Percentiles rank a stretch among this genome's conserved stretches.
These are phyloP conservation scores for Medicago truncatula DNA, from an alignment of 306 rosid genomes.

Conservation along the genomic window DNA sequence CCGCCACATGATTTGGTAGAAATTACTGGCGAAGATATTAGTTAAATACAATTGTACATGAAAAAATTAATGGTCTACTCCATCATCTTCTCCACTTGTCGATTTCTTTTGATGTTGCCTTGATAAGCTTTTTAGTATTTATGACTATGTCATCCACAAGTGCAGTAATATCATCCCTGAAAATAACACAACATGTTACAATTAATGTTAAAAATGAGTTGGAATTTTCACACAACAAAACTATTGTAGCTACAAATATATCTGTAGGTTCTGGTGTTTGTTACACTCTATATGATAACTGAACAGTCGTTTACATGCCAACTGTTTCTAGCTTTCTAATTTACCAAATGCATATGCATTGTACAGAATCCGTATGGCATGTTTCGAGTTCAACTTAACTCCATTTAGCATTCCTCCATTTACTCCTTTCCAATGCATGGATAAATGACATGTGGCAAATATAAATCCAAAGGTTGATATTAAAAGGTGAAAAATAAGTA, in stretches of 20 bases:
- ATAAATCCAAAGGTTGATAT: too few species aligned
- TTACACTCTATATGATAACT: background rate
- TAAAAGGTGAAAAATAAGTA: too few species aligned
- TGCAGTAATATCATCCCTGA: constrained; percentile 73
- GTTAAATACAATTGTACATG: constrained; percentile 27
- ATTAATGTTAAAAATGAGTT: constrained; percentile 1
- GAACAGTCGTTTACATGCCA: background rate
- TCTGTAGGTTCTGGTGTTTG: background rate
- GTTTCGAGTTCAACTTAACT: too few species aligned
- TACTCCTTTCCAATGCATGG: too few species aligned
- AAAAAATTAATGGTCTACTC: constrained; percentile 24
- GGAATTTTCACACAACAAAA: background rate
- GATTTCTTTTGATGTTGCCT: constrained; percentile 68
- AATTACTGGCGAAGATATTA: constrained; percentile 9
- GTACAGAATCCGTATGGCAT: too few species aligned
- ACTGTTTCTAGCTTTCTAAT: background rate
- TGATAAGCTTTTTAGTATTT: constrained; percentile 69
- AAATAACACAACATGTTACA: constrained; percentile 24
- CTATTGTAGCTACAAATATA: background rate
- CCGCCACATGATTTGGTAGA: too few species aligned
- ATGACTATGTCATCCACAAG: constrained; percentile 75
- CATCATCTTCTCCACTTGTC: constrained; percentile 81
- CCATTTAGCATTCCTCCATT: too few species aligned
- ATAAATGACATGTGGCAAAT: too few species aligned
- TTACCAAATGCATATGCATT: background rate